Percentiles rank a stretch among this genome's conserved stretches.
phyloP scores from a whole-genome alignment of 2,329 filamentous ascomycete genomes.

The Zymoseptoria passerinii region DNA sequence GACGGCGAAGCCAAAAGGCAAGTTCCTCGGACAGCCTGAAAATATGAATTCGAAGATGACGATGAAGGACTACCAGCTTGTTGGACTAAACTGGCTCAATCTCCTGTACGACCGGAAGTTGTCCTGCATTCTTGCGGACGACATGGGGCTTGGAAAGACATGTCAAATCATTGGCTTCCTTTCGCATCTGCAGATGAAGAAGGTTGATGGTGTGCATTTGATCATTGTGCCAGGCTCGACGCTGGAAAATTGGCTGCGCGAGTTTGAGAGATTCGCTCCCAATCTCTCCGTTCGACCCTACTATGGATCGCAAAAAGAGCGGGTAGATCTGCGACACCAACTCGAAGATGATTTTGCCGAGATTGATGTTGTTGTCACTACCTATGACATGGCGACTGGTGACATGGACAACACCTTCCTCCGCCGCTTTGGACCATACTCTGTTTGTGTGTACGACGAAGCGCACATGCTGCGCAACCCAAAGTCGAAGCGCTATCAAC shows the following conservation, averaged over 20 bases:
- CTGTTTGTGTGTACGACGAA: slow-evolving; percentile 76
- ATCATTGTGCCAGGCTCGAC: slow-evolving; percentile 90
- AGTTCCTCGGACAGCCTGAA: slow-evolving; percentile 57
- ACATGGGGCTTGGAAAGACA: slow-evolving; percentile 94
- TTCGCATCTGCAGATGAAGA: slow-evolving; percentile 67
- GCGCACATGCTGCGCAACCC: slow-evolving; percentile 90
- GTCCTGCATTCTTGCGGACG: slow-evolving; percentile 88
- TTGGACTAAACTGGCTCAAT: slow-evolving; percentile 90
- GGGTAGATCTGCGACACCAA: slow-evolving; percentile 58
- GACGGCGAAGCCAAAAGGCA: slow-evolving; percentile 40
- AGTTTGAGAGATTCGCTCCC: slow-evolving; percentile 83
- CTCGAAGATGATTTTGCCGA: slow-evolving; percentile 56
- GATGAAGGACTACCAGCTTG: slow-evolving; percentile 89
- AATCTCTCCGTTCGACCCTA: slow-evolving; percentile 62
- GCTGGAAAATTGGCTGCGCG: slow-evolving; percentile 88
- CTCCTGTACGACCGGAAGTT: slow-evolving; percentile 71
- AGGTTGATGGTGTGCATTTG: slow-evolving; percentile 62
- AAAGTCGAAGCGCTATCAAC: slow-evolving; percentile 70
- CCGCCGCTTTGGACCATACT: slow-evolving; percentile 43
- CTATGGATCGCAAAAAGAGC: slow-evolving; percentile 61
- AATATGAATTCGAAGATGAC: slow-evolving; percentile 67
- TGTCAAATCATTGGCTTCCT: slow-evolving; percentile 93
- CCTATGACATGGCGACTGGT: slow-evolving; percentile 57
- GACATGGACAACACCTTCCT: slow-evolving; percentile 57
- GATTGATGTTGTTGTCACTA: slow-evolving; percentile 64